Percentiles rank a stretch among this genome's conserved stretches.
phyloP scores from a whole-genome alignment of 305 asterid genomes.

The Nicotiana rustica region DNA sequence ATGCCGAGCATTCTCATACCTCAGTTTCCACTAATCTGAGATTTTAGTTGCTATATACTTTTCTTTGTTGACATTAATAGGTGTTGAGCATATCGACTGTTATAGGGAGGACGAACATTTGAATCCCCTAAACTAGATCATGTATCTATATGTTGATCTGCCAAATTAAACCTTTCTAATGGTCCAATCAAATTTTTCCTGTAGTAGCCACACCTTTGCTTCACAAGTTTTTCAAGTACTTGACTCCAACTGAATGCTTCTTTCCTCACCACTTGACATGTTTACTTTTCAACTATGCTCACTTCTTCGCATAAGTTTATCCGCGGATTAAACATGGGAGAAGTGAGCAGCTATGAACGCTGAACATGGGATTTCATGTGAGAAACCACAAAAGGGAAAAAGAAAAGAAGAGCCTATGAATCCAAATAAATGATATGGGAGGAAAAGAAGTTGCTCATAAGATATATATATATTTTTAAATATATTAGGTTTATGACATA shows the following conservation, averaged over 20 bases:
- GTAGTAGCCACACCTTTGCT: slow-evolving; percentile 5
- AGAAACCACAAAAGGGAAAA: background rate
- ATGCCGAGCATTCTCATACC: background rate
- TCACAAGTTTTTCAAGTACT: background rate
- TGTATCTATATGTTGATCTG: background rate
- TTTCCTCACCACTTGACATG: background rate
- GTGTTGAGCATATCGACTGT: background rate
- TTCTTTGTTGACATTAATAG: background rate
- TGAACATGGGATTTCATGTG: background rate
- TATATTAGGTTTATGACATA: background rate
- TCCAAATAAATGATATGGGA: slow-evolving; percentile 16
- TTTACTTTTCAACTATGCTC: background rate
- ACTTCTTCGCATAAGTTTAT: background rate
- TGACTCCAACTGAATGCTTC: background rate
- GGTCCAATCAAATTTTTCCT: background rate
- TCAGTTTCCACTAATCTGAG: background rate
- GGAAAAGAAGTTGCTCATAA: background rate
- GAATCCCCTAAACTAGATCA: slow-evolving; percentile 12
- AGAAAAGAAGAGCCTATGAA: background rate
- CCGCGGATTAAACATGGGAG: background rate
- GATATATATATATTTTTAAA: background rate
- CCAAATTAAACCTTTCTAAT: background rate
- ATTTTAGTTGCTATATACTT: background rate
- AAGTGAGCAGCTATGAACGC: background rate
- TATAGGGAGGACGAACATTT: background rate